A percentile compares a stretch with the other conserved stretches of the same genome.
Evolutionary conservation across 78 protist genomes (phyloP).

Genomic region (Chrysochromulina parva): DNA sequence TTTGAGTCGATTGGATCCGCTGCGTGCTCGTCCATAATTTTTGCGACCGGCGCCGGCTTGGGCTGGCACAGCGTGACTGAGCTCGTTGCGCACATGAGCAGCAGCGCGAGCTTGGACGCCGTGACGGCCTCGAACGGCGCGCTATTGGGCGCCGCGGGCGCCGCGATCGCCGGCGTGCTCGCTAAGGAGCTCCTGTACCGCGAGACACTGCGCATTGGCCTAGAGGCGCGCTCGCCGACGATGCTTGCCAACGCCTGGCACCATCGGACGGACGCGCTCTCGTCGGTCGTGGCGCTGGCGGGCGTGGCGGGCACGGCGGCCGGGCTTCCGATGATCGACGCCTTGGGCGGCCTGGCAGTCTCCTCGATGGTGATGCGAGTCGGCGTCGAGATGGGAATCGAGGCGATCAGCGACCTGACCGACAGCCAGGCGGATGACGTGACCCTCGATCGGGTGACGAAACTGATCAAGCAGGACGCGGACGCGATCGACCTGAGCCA

Average conservation of each 20-base stretch:
- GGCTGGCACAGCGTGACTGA: background rate
- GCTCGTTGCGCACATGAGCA: background rate
- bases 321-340: background rate
- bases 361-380: background rate
- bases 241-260: conserved; percentile 36
- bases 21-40: background rate
- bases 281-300: conserved; percentile 14
- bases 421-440: background rate
- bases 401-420: background rate
- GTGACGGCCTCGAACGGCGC: too few relatives aligned
- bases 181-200: conserved; percentile 41
- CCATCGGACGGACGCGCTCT: conserved; percentile 15
- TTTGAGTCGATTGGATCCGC: conserved; percentile 11
- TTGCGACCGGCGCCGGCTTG: background rate
- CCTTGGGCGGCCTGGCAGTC: background rate
- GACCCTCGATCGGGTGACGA: background rate
- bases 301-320: conserved; percentile 12
- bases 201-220: background rate
- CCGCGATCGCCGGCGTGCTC: background rate
- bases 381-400: background rate
- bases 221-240: background rate
- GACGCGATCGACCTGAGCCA: background rate
- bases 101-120: background rate
- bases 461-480: background rate
- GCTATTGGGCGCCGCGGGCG: background rate